Evolutionary conservation across 805 yeast species (phyloP), one percentile per base, ranked within the genome.

Genomic region (Candida ortonii): DNA sequence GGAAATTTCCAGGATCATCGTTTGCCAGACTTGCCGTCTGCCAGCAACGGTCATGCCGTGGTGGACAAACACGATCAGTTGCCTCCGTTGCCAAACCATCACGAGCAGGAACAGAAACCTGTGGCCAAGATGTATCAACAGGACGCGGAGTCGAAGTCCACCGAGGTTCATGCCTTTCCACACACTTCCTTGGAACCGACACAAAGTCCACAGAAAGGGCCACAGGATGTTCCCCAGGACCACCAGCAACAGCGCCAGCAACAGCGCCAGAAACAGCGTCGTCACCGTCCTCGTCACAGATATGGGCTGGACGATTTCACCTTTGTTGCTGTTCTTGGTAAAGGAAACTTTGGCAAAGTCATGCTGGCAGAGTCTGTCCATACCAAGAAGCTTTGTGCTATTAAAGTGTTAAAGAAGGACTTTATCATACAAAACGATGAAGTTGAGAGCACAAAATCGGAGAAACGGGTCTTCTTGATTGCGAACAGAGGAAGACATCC

Each of bases 261-360:
- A 27, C 59, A 49, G 28, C 49, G 45, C 17, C 52, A 65, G 64
- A 49, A 47, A 26, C 44, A 36, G 16, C 60, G 65, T 36, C 62
- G 59, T 33, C 70, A 68, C 48, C 78, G 86, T 48, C 70, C 67
- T 48, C 78, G 86, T 48, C 77, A 83, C 52, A 82, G 80, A 59
- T 78, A 89, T 36, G 97, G 98, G 0, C 71, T 93, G 38, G 97
- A 93, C 59, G 97, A 93, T 62, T 93, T 93, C 71, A 83, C 86
- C 49, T 84, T 93, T 54, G 64, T 93, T 48, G 95, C 97, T 7
- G 98, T 93, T 7, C 71, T 93, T 39, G 99, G 99, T 51, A 93
- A 89, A 59, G 99, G 99, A 65, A 93, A 93, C 60, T 93, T 93
- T 59, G 99, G 99, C 63, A 93, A 93, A 57, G 98, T 93, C 37